phyloP scores from a whole-genome alignment of 139 green algal genomes.

The Tetraselmis chui region DNA sequence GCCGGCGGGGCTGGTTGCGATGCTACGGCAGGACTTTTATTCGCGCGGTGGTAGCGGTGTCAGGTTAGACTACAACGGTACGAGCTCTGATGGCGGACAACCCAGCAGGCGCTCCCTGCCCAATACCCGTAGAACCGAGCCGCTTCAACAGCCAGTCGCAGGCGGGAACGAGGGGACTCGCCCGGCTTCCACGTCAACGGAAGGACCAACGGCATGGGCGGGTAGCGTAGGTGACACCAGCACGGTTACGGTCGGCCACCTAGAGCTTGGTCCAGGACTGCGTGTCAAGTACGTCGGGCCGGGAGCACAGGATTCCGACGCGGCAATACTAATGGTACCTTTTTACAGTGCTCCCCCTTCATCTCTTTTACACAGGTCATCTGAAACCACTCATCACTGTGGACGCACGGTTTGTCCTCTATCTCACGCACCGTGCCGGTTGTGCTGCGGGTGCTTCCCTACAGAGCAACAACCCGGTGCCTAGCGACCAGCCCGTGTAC shows the following conservation, averaged over 20 bases:
- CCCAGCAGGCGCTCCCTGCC: background rate
- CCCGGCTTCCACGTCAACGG: too few species aligned
- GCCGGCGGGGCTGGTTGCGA: background rate
- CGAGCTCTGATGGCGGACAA: background rate
- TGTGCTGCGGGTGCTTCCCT: background rate
- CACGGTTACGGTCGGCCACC: background rate
- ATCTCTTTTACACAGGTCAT: too few species aligned
- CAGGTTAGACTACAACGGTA: too few species aligned
- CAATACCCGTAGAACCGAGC: background rate
- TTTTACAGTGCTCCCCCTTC: too few species aligned
- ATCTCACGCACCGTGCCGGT: background rate
- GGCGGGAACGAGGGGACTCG: background rate
- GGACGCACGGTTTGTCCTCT: too few species aligned
- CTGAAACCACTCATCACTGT: too few species aligned
- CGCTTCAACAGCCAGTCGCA: background rate
- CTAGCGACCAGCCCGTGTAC: constrained; percentile 51
- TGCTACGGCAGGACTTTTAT: background rate
- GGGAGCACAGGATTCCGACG: background rate
- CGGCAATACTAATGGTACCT: background rate
- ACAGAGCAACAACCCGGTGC: constrained; percentile 51
- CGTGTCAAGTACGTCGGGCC: background rate
- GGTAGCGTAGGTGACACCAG: too few species aligned
- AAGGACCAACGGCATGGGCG: too few species aligned
- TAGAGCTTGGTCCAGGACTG: background rate
- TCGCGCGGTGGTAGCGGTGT: background rate